phyloP scores from a whole-genome alignment of 352 stramenopile genomes.

The Phytophthora nicotianae region DNA sequence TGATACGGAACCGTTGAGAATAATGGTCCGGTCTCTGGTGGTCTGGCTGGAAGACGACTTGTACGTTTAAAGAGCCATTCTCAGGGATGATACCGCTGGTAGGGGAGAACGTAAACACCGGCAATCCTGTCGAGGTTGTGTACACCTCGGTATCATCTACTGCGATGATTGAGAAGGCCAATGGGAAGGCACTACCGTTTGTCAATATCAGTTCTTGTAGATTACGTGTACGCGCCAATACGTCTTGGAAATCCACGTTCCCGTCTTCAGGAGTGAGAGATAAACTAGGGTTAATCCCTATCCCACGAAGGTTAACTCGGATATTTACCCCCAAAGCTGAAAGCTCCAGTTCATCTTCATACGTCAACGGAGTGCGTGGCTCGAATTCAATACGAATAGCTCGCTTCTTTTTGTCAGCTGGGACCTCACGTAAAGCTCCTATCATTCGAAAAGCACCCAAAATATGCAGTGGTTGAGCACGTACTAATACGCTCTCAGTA shows the following conservation, averaged over 20 bases:
- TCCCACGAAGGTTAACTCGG: slow-evolving; percentile 51
- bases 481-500: slow-evolving; percentile 42
- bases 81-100: slow-evolving; percentile 63
- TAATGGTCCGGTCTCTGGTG: slow-evolving; percentile 69
- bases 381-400: slow-evolving; percentile 70
- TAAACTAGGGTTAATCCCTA: slow-evolving; percentile 84
- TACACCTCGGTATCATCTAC: slow-evolving; percentile 4
- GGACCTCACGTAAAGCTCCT: slow-evolving; percentile 63
- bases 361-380: slow-evolving; percentile 54
- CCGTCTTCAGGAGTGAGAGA: slow-evolving; percentile 66
- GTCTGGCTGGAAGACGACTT: slow-evolving; percentile 68
- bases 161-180: slow-evolving; percentile 55
- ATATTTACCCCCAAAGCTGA: slow-evolving; percentile 29
- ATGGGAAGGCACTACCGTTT: slow-evolving; percentile 72
- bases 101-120: slow-evolving; percentile 71
- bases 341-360: slow-evolving; percentile 79
- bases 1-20: slow-evolving; percentile 53
- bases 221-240: slow-evolving; percentile 58
- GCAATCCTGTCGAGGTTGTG: slow-evolving; percentile 34
- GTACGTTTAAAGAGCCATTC: slow-evolving; percentile 54
- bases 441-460: slow-evolving; percentile 86
- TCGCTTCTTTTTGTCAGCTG: slow-evolving; percentile 22
- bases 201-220: slow-evolving; percentile 54
- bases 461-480: slow-evolving; percentile 68
- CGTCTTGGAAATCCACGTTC: slow-evolving; percentile 67